A percentile compares a stretch with the other conserved stretches of the same genome.
Evolutionary conservation across 1,139 yeast genomes (phyloP).

Genomic region (Petasospora fabianii): DNA sequence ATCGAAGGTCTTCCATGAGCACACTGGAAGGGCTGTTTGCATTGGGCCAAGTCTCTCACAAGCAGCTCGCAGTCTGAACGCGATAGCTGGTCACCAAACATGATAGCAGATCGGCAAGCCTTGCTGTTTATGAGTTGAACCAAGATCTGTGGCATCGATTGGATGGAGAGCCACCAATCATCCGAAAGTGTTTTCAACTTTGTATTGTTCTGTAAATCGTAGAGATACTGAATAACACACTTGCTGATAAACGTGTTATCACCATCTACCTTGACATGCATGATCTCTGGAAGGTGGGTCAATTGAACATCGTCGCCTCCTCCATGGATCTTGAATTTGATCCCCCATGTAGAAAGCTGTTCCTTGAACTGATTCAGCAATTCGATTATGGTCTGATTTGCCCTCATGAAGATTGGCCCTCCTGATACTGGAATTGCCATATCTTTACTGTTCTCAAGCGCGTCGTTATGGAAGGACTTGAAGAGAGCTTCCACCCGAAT

Average conservation of each 20-base stretch:
- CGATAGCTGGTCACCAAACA: slow-evolving; percentile 61
- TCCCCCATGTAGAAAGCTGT: slow-evolving; percentile 44
- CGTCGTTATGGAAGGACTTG: slow-evolving; percentile 30
- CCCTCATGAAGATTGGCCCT: slow-evolving; percentile 10
- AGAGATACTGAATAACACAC: slow-evolving; percentile 39
- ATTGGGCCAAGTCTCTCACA: slow-evolving; percentile 39
- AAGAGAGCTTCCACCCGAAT: slow-evolving; percentile 69
- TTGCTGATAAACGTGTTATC: slow-evolving; percentile 32
- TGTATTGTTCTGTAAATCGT: slow-evolving; percentile 35
- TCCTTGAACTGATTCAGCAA: slow-evolving; percentile 31
- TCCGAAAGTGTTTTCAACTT: slow-evolving; percentile 14
- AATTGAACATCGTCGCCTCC: slow-evolving; percentile 16
- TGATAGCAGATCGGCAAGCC: slow-evolving; percentile 71
- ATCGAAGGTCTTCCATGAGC: slow-evolving; percentile 86
- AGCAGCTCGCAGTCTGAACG: slow-evolving; percentile 42
- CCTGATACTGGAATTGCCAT: slow-evolving; percentile 17
- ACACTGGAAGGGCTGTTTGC: slow-evolving; percentile 69
- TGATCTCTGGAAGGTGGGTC: slow-evolving; percentile 41
- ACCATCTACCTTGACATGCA: slow-evolving; percentile 31
- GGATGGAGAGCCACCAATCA: slow-evolving; percentile 33
- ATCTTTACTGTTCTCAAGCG: slow-evolving; percentile 8
- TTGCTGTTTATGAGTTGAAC: slow-evolving; percentile 51
- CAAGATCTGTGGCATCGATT: slow-evolving; percentile 46
- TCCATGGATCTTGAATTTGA: slow-evolving; percentile 30
- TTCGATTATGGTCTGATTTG: slow-evolving; percentile 31